Evolutionary conservation across 345 rosid genomes (phyloP).

Genomic region (Hirschfeldia incana): DNA sequence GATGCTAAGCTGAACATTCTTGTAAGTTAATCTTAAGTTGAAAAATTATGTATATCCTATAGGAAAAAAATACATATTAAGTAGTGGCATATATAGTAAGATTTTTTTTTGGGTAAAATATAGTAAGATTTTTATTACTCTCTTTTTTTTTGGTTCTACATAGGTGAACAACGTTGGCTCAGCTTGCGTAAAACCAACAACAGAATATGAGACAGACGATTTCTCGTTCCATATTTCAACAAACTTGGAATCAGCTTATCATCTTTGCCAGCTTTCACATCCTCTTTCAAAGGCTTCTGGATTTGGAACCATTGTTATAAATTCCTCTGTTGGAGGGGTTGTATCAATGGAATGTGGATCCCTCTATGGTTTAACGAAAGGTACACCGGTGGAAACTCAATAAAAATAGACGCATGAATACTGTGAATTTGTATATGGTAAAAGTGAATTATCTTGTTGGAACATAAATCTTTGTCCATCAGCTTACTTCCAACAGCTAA

Average conservation of each 20-base stretch:
- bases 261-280: slow-evolving; percentile 55
- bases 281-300: slow-evolving; percentile 53
- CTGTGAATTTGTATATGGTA: too few species aligned
- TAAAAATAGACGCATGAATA: too few species aligned
- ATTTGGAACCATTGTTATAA: slow-evolving; percentile 48
- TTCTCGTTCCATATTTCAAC: slow-evolving; percentile 38
- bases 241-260: slow-evolving; percentile 52
- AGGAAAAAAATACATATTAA: not conserved
- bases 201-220: slow-evolving; percentile 47
- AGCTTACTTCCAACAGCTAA: too few species aligned
- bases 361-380: slow-evolving; percentile 47
- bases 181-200: slow-evolving; percentile 40
- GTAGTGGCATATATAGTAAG: too few species aligned
- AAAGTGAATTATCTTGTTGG: too few species aligned
- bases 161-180: slow-evolving; percentile 58
- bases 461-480: too few species aligned
- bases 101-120: too few species aligned
- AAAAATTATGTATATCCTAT: too few species aligned
- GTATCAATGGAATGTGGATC: slow-evolving; percentile 31
- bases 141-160: not conserved
- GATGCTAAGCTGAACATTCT: slow-evolving; percentile 17
- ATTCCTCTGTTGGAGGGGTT: slow-evolving; percentile 44
- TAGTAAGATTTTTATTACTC: not conserved
- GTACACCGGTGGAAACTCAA: slow-evolving; percentile 20
- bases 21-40: too few species aligned